Conservation (phyloP, 306 rosid genomes). For the Luffa acutangula region DNA sequence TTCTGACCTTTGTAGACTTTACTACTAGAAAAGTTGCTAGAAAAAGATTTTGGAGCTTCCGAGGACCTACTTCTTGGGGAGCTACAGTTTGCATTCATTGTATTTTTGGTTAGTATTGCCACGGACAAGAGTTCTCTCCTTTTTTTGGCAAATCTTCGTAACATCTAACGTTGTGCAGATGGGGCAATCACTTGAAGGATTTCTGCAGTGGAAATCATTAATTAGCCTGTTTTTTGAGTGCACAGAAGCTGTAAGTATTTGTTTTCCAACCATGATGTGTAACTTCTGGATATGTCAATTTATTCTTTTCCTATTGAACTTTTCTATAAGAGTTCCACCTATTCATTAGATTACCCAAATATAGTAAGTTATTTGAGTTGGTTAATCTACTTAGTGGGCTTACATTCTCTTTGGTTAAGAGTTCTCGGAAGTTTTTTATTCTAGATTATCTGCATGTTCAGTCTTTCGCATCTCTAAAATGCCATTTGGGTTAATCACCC, state of each 20-base stretch:
- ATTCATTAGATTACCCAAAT: too few species aligned
- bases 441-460: too few species aligned
- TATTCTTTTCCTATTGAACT: not conserved
- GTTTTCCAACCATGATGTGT: not conserved
- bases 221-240: constrained; percentile 78
- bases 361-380: too few species aligned
- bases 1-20: constrained; percentile 44
- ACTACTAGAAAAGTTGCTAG: constrained; percentile 56
- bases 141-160: constrained; percentile 9
- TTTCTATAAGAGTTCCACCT: not conserved
- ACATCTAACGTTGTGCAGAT: constrained; percentile 39
- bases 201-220: constrained; percentile 80
- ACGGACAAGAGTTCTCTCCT: constrained; percentile 1
- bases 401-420: too few species aligned
- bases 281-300: not conserved
- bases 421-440: too few species aligned
- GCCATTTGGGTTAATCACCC: too few species aligned
- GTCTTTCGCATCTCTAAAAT: too few species aligned
- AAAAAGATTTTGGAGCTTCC: constrained; percentile 66
- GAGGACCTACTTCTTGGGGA: constrained; percentile 82
- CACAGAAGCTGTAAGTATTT: constrained; percentile 69
- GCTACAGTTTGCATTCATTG: constrained; percentile 77
- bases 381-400: too few species aligned
- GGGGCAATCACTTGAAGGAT: constrained; percentile 96
- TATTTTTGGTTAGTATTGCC: constrained; percentile 48